A percentile compares a stretch with the other conserved stretches of the same genome.
phyloP scores from a whole-genome alignment of 257 asterid species.

The Nicotiana undulata region DNA sequence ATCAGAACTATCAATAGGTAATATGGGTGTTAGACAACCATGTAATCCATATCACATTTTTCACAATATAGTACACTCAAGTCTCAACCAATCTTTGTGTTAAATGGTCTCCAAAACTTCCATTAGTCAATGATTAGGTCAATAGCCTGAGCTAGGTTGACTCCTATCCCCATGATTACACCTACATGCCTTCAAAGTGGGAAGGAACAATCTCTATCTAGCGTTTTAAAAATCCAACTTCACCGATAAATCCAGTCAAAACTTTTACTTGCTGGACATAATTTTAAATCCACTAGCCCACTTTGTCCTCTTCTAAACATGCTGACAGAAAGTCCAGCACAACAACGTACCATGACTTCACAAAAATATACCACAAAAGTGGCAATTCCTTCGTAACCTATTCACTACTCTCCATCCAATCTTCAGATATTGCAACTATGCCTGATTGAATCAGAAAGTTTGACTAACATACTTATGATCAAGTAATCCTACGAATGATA shows the following conservation, averaged over 20 bases:
- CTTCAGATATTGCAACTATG: not conserved
- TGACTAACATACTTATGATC: not conserved
- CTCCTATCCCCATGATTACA: not conserved
- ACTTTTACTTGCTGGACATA: no score
- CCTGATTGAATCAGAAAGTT: not conserved
- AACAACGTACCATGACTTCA: not conserved
- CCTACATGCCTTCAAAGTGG: not conserved
- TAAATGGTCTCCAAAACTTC: not conserved
- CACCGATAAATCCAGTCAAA: no score
- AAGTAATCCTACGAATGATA: not conserved
- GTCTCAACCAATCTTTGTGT: not conserved
- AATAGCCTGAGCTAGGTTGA: not conserved
- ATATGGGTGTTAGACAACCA: not conserved
- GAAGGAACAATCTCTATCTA: conserved; percentile 3
- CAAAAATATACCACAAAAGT: not conserved
- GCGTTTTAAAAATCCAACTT: not conserved
- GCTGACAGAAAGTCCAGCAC: not conserved
- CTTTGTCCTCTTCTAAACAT: not conserved
- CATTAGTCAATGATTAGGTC: not conserved
- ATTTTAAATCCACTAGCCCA: not conserved
- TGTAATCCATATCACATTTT: not conserved
- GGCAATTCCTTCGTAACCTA: not conserved
- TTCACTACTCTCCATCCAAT: not conserved
- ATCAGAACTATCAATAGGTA: not conserved
- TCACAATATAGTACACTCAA: not conserved